Base-by-base conservation (phyloP, 139 green algal species). In the Diplosphaera chodatii region DNA sequence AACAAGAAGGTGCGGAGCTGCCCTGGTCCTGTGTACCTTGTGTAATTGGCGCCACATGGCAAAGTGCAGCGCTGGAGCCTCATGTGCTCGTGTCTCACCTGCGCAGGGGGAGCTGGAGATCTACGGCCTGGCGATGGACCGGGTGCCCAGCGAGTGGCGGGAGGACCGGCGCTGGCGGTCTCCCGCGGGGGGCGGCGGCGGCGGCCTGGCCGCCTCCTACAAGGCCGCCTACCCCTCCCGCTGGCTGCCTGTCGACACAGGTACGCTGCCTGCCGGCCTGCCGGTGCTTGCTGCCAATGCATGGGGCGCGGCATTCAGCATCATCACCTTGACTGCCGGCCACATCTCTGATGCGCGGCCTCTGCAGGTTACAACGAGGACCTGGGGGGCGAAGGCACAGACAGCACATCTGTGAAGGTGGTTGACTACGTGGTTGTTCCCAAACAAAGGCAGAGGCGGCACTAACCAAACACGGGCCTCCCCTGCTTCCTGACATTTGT, bases 111-210 rank as follows among this genome's bases (percentile, higher is more conserved):
- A 90, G 59, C 76, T 92, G 55, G 72, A 85, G 64, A 80, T 93
- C 13, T 91, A 80, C 71, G 83, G 80, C 20, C 69, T 93, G 23
- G 87, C 79, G 4, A 75, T 91, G 55, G 82, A 93, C 55, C 66
- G 72, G 66, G 87, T 92, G 70, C 84, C 90, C 1, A 77, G 64
- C 55, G 40, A 55, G 20, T 96, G 91, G 91, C 71, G 75, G 13
- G 89, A 96, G 76, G 91, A 96, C 75, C 80, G 81, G 1, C 66
- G 77, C 1, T 96, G 90, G 90, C 72, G 77, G 29, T 68, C 77
- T 0, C 62, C 78, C 21, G 33, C 68, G 27, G 91, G 91, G 10
- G 88, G 77, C 30, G 84, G 80, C 55, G 76, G 68, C 62, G 55
- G 66, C 5, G 62, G 64, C 0, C 55, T 55, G 33, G 55, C n/a